Conservation (phyloP, 1,284 basidiomycete species). For the Malassezia globosa region DNA sequence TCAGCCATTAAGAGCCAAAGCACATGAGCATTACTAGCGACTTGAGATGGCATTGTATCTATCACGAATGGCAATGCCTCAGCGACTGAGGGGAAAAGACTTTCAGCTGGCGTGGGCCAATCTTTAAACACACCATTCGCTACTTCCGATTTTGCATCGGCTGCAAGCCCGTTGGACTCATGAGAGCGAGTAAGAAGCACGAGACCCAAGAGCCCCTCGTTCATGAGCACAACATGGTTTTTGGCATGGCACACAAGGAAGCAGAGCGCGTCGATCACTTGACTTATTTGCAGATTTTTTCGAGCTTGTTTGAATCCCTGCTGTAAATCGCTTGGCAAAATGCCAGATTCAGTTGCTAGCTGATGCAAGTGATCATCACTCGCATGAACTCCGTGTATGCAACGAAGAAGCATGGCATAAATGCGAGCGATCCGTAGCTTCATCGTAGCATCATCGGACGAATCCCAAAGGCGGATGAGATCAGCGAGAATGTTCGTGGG, state of each 20-base stretch:
- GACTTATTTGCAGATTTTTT: not conserved
- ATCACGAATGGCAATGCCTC: constrained; percentile 1
- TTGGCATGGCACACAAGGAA: constrained; percentile 64
- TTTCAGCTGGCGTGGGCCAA: not conserved
- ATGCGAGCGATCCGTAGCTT: constrained; percentile 81
- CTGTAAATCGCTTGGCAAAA: not conserved
- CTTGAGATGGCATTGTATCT: constrained; percentile 1
- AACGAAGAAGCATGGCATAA: constrained; percentile 62
- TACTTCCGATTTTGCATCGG: not conserved
- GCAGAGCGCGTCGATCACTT: constrained; percentile 52
- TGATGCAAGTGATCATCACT: not conserved
- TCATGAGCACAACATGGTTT: constrained; percentile 71
- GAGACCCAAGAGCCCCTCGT: constrained; percentile 75
- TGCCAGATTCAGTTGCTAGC: not conserved
- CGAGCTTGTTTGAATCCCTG: not conserved
- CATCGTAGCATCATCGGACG: constrained; percentile 50
- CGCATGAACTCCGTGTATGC: constrained; percentile 18
- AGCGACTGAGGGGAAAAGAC: not conserved
- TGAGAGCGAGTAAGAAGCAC: constrained; percentile 54
- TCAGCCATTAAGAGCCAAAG: not conserved
- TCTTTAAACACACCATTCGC: not conserved
- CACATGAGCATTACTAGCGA: constrained; percentile 4
- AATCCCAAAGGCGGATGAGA: not conserved
- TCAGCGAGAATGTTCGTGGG: not conserved
- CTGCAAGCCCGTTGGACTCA: no score